Evolutionary conservation across 345 rosid species (phyloP).

Genomic region (Eucalyptus rudis): DNA sequence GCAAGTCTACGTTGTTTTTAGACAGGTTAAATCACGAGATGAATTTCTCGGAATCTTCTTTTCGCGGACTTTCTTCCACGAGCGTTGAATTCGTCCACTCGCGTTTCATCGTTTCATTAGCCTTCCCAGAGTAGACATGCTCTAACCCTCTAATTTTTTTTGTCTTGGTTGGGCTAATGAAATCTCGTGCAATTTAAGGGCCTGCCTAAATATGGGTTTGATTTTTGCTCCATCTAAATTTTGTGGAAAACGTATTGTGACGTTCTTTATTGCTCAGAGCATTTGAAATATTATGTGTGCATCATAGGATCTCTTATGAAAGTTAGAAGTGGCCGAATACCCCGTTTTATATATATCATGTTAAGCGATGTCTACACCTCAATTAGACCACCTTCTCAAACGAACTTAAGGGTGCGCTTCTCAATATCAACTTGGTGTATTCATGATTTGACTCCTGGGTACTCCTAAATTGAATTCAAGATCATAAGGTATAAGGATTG

Average conservation of each 20-base stretch:
- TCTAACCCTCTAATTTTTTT: accelerated
- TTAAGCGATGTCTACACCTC: background rate
- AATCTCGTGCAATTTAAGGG: background rate
- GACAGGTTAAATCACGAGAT: background rate
- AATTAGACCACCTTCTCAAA: background rate
- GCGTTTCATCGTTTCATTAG: background rate
- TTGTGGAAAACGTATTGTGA: background rate
- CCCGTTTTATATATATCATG: too few relatives aligned
- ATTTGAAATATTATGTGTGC: background rate
- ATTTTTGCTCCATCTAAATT: background rate
- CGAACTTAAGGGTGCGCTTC: background rate
- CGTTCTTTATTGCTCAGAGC: background rate
- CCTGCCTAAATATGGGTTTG: background rate
- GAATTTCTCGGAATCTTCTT: background rate
- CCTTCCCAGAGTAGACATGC: background rate
- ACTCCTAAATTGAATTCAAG: background rate
- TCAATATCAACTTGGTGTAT: background rate
- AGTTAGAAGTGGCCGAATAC: too few relatives aligned
- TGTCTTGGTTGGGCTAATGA: background rate
- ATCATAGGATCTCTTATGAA: too few relatives aligned
- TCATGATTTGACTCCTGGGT: background rate
- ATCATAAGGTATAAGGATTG: background rate
- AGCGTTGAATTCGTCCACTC: background rate
- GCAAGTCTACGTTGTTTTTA: background rate
- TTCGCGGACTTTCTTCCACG: background rate